Base-by-base conservation (phyloP, 2,329 filamentous ascomycete species). In the Immersiporthe knoxdaviesiana region DNA sequence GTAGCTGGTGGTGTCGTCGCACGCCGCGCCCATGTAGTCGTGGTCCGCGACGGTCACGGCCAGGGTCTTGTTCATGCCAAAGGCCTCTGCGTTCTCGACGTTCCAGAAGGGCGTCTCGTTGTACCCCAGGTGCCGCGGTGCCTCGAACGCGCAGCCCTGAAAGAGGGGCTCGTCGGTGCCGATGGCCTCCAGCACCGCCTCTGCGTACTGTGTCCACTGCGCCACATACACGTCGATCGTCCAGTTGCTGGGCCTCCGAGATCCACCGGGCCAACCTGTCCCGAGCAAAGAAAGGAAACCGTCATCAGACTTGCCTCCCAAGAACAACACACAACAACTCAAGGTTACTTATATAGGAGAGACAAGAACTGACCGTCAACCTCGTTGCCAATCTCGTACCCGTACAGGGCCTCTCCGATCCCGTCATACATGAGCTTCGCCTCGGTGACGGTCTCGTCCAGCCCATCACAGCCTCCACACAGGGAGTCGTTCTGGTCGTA, bases 121-220 rank as follows among this genome's bases (percentile, higher is more conserved):
- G 11, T 52, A 58, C 1, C 63, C 37, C 14, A 68, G 27, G n/a
- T 64, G 16, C 11, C 66, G 66, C 35, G 66, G 66, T n/a, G 66
- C 66, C n/a, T 61, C 63, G 8, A 68, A 68, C 1, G 50, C 59
- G 56, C 66, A 68, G 27, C 66, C 66, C 44, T 68, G 66, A 11
- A 64, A 68, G 14, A 68, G 60, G 44, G 66, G 66, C 66, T 59
- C 50, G 2, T 44, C 24, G 11, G 32, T 39, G 21, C 66, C 66
- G 6, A 68, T 50, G 1, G 66, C 66, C 14, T 37, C 32, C 21
- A 35, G 32, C 35, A 60, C 58, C 8, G 58, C 30, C 37, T 68
- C 60, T 24, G 60, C 60, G 50, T 59, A 68, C 60, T 64, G 47
- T 7, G 37, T 59, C 66, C 66, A 68, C 44, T 68, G 60, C 30